phyloP scores from a whole-genome alignment of 805 yeast genomes.

The Zygoascus ofunaensis region DNA sequence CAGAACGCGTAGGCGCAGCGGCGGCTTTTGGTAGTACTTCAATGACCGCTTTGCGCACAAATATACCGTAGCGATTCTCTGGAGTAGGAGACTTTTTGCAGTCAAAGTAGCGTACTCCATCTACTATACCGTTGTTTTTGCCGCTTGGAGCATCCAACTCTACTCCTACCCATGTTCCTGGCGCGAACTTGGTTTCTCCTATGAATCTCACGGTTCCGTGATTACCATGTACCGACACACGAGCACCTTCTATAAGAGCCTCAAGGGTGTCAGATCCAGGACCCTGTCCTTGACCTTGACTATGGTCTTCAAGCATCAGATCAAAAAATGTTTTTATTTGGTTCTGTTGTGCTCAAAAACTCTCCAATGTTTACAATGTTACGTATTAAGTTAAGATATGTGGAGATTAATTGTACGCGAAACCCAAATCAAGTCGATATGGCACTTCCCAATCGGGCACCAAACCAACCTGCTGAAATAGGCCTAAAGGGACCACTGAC shows the following conservation, averaged over 20 bases:
- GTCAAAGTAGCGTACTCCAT: conserved; percentile 49
- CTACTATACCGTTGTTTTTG: conserved; percentile 70
- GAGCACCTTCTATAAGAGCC: conserved; percentile 12
- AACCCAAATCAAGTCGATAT: too few relatives aligned
- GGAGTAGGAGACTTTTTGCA: conserved; percentile 33
- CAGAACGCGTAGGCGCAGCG: not conserved
- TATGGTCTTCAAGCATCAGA: too few relatives aligned
- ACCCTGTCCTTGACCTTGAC: not conserved
- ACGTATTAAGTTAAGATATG: too few relatives aligned
- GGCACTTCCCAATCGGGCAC: too few relatives aligned
- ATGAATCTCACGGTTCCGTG: conserved; percentile 43
- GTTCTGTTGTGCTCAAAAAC: too few relatives aligned
- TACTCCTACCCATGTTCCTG: conserved; percentile 66
- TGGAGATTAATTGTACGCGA: too few relatives aligned
- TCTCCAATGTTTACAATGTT: too few relatives aligned
- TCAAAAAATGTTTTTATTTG: too few relatives aligned
- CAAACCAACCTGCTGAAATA: too few relatives aligned
- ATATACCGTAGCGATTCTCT: conserved; percentile 52
- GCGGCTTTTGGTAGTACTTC: conserved; percentile 31
- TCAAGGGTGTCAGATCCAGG: conserved; percentile 1
- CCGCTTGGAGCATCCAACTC: conserved; percentile 80
- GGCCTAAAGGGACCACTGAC: too few relatives aligned
- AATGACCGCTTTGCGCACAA: conserved; percentile 60
- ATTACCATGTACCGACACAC: conserved; percentile 25
- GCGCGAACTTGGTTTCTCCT: conserved; percentile 49